Conservation (phyloP, 495 filamentous ascomycete species). For the Cercophora samala region DNA sequence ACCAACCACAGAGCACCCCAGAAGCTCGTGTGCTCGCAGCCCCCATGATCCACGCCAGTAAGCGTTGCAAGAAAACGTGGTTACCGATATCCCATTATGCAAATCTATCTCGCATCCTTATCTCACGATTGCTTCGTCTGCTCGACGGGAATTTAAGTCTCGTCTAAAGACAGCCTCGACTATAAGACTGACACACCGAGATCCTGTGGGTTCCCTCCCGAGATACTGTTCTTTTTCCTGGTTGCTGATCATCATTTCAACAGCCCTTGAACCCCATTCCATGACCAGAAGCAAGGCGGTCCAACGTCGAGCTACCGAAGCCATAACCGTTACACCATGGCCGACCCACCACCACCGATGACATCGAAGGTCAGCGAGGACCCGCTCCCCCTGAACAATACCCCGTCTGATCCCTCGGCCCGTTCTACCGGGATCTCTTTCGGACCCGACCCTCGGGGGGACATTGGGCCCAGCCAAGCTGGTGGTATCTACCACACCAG, state of each 20-base stretch:
- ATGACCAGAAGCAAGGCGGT: neutral
- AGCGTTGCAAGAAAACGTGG: neutral
- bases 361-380: neutral
- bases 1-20: neutral
- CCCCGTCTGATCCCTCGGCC: neutral
- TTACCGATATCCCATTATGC: slow-evolving; percentile 4
- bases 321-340: neutral
- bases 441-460: neutral
- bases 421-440: slow-evolving; percentile 14
- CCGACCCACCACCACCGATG: neutral
- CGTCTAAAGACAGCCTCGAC: neutral
- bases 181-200: neutral
- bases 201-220: neutral
- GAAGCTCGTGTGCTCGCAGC: neutral
- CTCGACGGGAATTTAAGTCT: neutral
- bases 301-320: neutral
- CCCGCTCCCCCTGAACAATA: neutral
- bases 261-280: neutral
- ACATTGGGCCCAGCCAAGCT: slow-evolving; percentile 13
- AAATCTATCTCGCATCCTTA: slow-evolving; percentile 11
- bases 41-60: neutral
- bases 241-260: neutral
- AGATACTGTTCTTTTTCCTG: neutral
- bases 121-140: neutral
- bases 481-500: slow-evolving; percentile 43